Conservation (phyloP, 371 early-diverging fungal species). For the Mortierella sp. region DNA sequence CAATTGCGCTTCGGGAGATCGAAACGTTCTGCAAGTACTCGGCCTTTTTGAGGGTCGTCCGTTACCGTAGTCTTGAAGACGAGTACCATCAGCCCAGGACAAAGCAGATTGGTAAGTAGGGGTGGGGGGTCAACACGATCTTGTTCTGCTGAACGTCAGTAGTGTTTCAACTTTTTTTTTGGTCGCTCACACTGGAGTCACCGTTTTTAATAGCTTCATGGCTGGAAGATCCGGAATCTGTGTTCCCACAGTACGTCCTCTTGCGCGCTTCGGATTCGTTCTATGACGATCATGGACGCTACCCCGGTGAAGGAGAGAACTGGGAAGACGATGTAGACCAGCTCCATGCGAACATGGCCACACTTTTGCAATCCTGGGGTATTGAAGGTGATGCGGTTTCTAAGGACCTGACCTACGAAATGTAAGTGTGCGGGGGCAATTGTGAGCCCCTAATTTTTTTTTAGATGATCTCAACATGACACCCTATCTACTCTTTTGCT, state of each 20-base stretch:
- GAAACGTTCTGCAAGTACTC: constrained; percentile 90
- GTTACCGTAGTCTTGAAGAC: constrained; percentile 68
- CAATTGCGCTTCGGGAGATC: constrained; percentile 75
- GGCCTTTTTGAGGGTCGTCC: constrained; percentile 69
- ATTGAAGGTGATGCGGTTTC: constrained; percentile 28
- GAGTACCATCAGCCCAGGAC: constrained; percentile 61
- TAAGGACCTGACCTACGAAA: constrained; percentile 60
- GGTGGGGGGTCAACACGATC: not conserved
- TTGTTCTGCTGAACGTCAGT: no score
- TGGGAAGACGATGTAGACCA: constrained; percentile 56
- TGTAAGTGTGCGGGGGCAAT: no score
- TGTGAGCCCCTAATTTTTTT: not conserved
- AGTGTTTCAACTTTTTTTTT: no score
- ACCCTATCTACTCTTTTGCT: not conserved
- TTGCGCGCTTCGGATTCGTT: constrained; percentile 83
- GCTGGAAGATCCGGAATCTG: constrained; percentile 64
- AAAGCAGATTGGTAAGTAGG: constrained; percentile 59
- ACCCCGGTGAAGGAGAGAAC: constrained; percentile 62
- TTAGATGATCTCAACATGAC: not conserved
- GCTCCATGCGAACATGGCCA: constrained; percentile 37
- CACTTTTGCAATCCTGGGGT: constrained; percentile 45
- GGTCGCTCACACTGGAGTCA: not conserved
- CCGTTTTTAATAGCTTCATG: constrained; percentile 57
- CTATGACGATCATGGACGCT: constrained; percentile 60
- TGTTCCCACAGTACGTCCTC: constrained; percentile 72